phyloP scores from a whole-genome alignment of 2,329 filamentous ascomycete genomes.

The Coniochaeta sp. region DNA sequence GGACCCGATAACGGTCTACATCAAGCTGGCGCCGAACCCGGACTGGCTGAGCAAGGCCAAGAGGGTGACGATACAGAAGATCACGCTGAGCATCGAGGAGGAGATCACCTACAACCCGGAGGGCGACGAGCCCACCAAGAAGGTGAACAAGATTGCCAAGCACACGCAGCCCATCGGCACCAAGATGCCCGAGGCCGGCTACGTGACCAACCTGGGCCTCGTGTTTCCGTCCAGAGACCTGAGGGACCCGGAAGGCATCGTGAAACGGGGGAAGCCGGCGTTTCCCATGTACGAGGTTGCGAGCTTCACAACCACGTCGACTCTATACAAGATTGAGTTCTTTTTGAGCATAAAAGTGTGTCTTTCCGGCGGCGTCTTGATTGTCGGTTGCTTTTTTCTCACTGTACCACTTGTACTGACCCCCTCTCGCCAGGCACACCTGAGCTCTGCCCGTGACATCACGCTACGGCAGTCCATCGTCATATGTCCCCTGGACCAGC shows the following conservation, averaged over 20 bases:
- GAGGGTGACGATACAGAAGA: slow-evolving; percentile 87
- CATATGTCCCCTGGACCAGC: slow-evolving; percentile 90
- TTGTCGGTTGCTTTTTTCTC: too few relatives aligned
- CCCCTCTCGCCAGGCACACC: slow-evolving; percentile 66
- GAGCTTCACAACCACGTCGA: slow-evolving; percentile 90
- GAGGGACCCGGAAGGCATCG: slow-evolving; percentile 77
- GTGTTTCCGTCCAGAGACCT: slow-evolving; percentile 87
- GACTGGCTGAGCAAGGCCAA: slow-evolving; percentile 88
- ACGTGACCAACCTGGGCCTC: slow-evolving; percentile 84
- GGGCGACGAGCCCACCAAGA: slow-evolving; percentile 88
- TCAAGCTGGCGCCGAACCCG: slow-evolving; percentile 85
- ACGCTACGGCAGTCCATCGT: slow-evolving; percentile 86
- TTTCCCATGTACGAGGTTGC: slow-evolving; percentile 85
- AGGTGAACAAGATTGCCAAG: slow-evolving; percentile 79
- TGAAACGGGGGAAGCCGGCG: slow-evolving; percentile 75
- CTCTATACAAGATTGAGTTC: slow-evolving; percentile 97
- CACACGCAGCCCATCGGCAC: slow-evolving; percentile 74
- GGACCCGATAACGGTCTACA: slow-evolving; percentile 92
- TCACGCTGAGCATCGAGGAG: slow-evolving; percentile 90
- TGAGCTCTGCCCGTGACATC: slow-evolving; percentile 85
- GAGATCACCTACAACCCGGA: slow-evolving; percentile 99
- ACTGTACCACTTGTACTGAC: background rate
- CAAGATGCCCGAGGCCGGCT: slow-evolving; percentile 84
- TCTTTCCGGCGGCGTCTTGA: too few relatives aligned
- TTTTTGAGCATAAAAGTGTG: slow-evolving; percentile 87